These are phyloP conservation scores for Phragmites australis DNA, from an alignment of 176 grass and related monocot species.

Conservation along the genomic window DNA sequence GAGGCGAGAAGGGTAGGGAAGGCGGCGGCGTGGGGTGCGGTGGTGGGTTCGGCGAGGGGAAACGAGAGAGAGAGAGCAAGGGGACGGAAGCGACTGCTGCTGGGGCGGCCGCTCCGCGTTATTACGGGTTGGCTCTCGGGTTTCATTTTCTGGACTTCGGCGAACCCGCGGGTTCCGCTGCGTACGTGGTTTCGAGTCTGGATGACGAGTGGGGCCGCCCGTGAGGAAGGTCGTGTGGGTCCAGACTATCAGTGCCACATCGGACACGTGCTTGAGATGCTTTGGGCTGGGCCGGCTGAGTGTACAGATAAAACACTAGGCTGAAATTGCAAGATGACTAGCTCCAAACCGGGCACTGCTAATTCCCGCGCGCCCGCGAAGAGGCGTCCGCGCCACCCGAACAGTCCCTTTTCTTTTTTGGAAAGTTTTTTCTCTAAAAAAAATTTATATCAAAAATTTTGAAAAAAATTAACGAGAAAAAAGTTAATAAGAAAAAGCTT, in stretches of 20 bases:
- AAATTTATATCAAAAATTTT: no score
- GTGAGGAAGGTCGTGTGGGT: neutral
- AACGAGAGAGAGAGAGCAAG: neutral
- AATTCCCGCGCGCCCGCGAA: no score
- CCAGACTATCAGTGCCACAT: neutral
- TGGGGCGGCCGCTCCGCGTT: slow-evolving; percentile 47
- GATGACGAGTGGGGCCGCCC: neutral
- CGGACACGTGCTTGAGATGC: neutral
- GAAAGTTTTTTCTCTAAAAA: no score
- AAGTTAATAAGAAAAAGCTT: no score
- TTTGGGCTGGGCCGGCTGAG: neutral
- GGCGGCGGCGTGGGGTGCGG: neutral
- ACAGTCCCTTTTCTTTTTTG: no score
- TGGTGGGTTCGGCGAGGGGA: neutral
- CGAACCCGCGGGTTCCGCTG: neutral
- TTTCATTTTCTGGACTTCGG: slow-evolving; percentile 8
- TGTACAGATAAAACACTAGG: no score
- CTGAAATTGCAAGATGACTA: no score
- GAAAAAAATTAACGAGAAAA: no score
- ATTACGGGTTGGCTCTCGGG: slow-evolving; percentile 19
- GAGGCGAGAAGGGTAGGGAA: slow-evolving; percentile 1
- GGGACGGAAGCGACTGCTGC: slow-evolving; percentile 44
- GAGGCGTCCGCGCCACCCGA: no score
- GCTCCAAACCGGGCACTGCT: no score
- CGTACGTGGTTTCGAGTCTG: neutral